Percentiles rank a stretch among this genome's conserved stretches.
Evolutionary conservation across 768 basidiomycete species (phyloP).

Genomic region (Daedalea quercina): DNA sequence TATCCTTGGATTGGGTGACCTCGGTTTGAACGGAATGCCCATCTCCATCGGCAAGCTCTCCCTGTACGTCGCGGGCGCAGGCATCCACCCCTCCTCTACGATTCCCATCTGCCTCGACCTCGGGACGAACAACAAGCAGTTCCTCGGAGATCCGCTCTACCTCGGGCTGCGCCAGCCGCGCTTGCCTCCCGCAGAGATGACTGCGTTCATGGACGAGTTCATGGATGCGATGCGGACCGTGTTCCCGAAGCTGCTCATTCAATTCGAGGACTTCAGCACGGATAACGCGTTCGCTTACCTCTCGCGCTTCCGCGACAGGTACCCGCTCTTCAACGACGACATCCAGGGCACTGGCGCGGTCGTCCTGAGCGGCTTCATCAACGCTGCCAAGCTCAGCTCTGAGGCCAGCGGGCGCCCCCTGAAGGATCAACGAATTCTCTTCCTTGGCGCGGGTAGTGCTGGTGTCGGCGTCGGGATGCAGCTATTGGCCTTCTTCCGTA

Average conservation of each 20-base stretch:
- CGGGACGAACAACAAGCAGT: slow-evolving; percentile 79
- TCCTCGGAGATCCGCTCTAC: slow-evolving; percentile 84
- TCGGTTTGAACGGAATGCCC: slow-evolving; percentile 80
- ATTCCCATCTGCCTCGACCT: slow-evolving; percentile 84
- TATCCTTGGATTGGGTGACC: slow-evolving; percentile 83
- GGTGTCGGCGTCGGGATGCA: slow-evolving; percentile 92
- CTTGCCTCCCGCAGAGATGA: slow-evolving; percentile 55
- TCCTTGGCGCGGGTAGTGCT: slow-evolving; percentile 89
- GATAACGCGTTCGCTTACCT: slow-evolving; percentile 89
- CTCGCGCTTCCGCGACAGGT: slow-evolving; percentile 64
- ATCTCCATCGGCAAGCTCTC: slow-evolving; percentile 92
- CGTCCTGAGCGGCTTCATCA: slow-evolving; percentile 84
- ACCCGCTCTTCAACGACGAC: slow-evolving; percentile 85
- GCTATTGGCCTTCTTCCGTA: slow-evolving; percentile 81
- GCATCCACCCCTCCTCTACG: slow-evolving; percentile 71
- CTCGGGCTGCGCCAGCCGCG: slow-evolving; percentile 76
- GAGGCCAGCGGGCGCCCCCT: slow-evolving; percentile 64
- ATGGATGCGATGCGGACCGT: slow-evolving; percentile 71
- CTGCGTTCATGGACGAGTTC: slow-evolving; percentile 89
- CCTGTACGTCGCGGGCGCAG: slow-evolving; percentile 85
- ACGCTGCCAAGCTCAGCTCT: slow-evolving; percentile 74
- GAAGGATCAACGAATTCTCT: slow-evolving; percentile 76
- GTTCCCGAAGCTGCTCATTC: slow-evolving; percentile 80
- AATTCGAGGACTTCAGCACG: slow-evolving; percentile 92
- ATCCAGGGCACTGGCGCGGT: slow-evolving; percentile 90